Evolutionary conservation across 106 monocot species (phyloP).

Genomic region (Hemerocallis citrina): DNA sequence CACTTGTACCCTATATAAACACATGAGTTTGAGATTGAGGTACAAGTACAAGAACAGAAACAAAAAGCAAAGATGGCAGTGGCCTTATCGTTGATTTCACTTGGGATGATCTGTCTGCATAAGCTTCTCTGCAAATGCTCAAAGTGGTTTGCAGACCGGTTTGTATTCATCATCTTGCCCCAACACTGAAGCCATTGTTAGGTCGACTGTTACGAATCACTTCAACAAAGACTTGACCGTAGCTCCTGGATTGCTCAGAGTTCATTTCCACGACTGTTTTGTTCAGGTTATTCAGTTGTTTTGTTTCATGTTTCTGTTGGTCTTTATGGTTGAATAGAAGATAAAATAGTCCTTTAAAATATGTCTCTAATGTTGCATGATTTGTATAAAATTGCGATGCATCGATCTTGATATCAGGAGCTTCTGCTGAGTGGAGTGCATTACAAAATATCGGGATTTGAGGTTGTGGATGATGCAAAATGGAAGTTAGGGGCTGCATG

Average conservation of each 20-base stretch:
- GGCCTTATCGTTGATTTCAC: neutral
- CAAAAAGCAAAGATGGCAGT: conserved; percentile 10
- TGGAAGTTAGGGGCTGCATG: conserved; percentile 38
- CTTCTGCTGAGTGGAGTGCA: conserved; percentile 44
- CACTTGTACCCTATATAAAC: no score
- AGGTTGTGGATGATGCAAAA: conserved; percentile 54
- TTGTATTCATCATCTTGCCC: conserved; percentile 60
- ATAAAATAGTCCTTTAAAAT: no score
- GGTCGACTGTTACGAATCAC: conserved; percentile 36
- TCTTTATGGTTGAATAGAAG: no score
- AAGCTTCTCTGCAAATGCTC: conserved; percentile 4
- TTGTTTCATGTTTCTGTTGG: no score
- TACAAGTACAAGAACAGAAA: no score
- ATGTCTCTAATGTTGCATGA: neutral
- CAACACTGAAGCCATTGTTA: conserved; percentile 34
- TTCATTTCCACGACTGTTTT: conserved; percentile 69
- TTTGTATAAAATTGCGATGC: conserved; percentile 41
- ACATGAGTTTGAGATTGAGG: no score
- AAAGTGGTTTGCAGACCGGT: conserved; percentile 34
- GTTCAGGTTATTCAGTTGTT: conserved; percentile 50
- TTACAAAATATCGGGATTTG: conserved; percentile 37
- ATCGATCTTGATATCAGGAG: conserved; percentile 46
- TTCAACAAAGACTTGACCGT: conserved; percentile 33
- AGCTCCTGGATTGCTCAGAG: conserved; percentile 47
- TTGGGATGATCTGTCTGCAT: conserved; percentile 10